A percentile compares a stretch with the other conserved stretches of the same genome.
Evolutionary conservation across 2,329 filamentous ascomycete genomes (phyloP).

Genomic region (Aspergillus neotritici): DNA sequence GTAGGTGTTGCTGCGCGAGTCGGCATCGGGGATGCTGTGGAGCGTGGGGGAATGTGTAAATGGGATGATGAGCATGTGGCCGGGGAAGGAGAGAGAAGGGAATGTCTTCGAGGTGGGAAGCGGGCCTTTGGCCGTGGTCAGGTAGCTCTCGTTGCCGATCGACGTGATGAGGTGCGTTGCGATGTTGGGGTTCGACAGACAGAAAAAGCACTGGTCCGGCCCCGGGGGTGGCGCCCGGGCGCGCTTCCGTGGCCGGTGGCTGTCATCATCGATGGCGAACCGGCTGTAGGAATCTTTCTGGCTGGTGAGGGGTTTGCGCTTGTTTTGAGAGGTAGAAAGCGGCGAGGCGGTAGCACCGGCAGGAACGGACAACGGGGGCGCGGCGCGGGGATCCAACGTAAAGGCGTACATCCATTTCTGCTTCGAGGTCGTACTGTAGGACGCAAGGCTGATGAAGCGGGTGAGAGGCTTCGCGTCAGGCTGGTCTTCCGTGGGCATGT

Average conservation of each 20-base stretch:
- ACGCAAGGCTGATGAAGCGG: slow-evolving; percentile 82
- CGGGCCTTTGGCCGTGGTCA: slow-evolving; percentile 89
- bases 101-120: slow-evolving; percentile 69
- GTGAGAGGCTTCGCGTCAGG: slow-evolving; percentile 61
- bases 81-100: slow-evolving; percentile 66
- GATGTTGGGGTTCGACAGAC: slow-evolving; percentile 77
- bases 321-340: slow-evolving; percentile 47
- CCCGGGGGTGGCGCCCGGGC: slow-evolving; percentile 50
- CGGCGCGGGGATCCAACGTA: slow-evolving; percentile 59
- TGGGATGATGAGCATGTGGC: slow-evolving; percentile 87
- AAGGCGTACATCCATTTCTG: slow-evolving; percentile 62
- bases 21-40: slow-evolving; percentile 56
- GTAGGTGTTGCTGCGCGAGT: slow-evolving; percentile 55
- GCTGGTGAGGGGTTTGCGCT: slow-evolving; percentile 47
- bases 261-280: slow-evolving; percentile 37
- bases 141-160: slow-evolving; percentile 79
- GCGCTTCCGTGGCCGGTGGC: slow-evolving; percentile 35
- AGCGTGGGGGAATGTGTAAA: slow-evolving; percentile 75
- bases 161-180: slow-evolving; percentile 84
- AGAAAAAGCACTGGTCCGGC: slow-evolving; percentile 88
- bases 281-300: slow-evolving; percentile 35
- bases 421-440: slow-evolving; percentile 68
- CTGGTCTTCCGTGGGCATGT: slow-evolving; percentile 50
- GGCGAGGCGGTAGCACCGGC: slow-evolving; percentile 70
- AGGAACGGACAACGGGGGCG: slow-evolving; percentile 58